A percentile compares a stretch with the other conserved stretches of the same genome.
phyloP scores from a whole-genome alignment of 352 stramenopile genomes.

The Thalassiosira exigua region DNA sequence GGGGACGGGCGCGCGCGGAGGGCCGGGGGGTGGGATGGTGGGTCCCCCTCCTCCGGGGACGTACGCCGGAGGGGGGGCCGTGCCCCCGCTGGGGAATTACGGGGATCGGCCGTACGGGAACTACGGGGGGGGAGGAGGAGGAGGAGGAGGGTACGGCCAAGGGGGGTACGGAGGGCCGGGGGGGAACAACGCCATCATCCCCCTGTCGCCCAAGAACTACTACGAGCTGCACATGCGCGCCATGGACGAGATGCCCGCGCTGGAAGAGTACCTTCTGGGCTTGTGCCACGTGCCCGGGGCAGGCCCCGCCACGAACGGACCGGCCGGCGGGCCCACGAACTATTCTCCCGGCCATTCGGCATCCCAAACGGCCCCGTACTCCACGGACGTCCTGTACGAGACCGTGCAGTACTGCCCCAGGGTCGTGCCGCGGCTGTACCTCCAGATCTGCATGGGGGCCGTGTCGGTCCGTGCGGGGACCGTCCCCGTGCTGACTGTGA shows the following conservation, averaged over 20 bases:
- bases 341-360: slow-evolving; percentile 7
- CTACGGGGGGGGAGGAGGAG: slow-evolving; percentile 1
- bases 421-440: slow-evolving; percentile 95
- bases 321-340: not conserved
- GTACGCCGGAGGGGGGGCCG: slow-evolving; percentile 31
- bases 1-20: not conserved
- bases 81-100: slow-evolving; percentile 45
- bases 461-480: slow-evolving; percentile 91
- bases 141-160: not conserved
- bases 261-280: slow-evolving; percentile 94
- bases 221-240: slow-evolving; percentile 97
- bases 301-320: slow-evolving; percentile 29
- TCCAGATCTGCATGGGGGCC: slow-evolving; percentile 96
- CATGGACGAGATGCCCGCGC: slow-evolving; percentile 92
- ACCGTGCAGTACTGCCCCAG: slow-evolving; percentile 92
- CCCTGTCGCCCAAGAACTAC: slow-evolving; percentile 98
- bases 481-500: slow-evolving; percentile 86
- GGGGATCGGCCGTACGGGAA: slow-evolving; percentile 36
- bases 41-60: slow-evolving; percentile 14
- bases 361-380: slow-evolving; percentile 57
- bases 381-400: slow-evolving; percentile 94
- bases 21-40: not conserved
- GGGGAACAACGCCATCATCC: slow-evolving; percentile 40
- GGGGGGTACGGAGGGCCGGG: slow-evolving; percentile 1
- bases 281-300: slow-evolving; percentile 54